phyloP scores from a whole-genome alignment of 164 flowering plant genomes.

The Vitis riparia region DNA sequence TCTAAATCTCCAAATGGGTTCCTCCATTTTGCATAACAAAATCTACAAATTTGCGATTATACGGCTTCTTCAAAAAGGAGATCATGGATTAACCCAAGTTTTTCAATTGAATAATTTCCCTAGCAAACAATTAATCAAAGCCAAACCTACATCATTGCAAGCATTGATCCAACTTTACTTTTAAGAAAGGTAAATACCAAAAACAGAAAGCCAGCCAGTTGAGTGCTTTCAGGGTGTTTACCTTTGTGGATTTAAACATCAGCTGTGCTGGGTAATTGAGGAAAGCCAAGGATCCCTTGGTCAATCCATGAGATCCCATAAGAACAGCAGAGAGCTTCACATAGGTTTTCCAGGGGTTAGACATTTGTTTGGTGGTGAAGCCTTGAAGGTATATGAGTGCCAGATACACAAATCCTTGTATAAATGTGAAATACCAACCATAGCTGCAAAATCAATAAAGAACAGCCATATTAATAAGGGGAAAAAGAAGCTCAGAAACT shows the following conservation, averaged over 20 bases:
- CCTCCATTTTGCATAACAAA: too few species aligned
- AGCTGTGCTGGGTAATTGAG: slow-evolving; percentile 94
- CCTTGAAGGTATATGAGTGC: slow-evolving; percentile 70
- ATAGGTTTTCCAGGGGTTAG: slow-evolving; percentile 81
- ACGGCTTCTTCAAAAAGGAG: too few species aligned
- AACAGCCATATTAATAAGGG: not conserved
- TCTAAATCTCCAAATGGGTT: not conserved
- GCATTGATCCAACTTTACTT: too few species aligned
- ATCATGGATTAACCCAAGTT: too few species aligned
- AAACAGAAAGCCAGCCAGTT: too few species aligned
- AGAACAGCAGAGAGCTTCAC: slow-evolving; percentile 82
- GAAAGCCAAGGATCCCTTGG: slow-evolving; percentile 88
- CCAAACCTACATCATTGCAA: too few species aligned
- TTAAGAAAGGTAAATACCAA: too few species aligned
- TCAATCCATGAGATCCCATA: slow-evolving; percentile 90
- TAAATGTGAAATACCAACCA: slow-evolving; percentile 96
- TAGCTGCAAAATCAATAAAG: slow-evolving; percentile 47
- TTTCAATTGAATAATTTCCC: too few species aligned
- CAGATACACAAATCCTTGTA: slow-evolving; percentile 87
- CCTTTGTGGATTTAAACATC: slow-evolving; percentile 98
- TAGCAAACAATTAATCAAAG: too few species aligned
- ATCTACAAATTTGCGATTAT: too few species aligned
- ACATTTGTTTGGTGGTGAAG: slow-evolving; percentile 82
- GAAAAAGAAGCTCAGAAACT: not conserved
- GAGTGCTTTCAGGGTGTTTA: slow-evolving; percentile 13